Evolutionary conservation across 257 asterid genomes (phyloP).

Genomic region (Haberlea rhodopensis): DNA sequence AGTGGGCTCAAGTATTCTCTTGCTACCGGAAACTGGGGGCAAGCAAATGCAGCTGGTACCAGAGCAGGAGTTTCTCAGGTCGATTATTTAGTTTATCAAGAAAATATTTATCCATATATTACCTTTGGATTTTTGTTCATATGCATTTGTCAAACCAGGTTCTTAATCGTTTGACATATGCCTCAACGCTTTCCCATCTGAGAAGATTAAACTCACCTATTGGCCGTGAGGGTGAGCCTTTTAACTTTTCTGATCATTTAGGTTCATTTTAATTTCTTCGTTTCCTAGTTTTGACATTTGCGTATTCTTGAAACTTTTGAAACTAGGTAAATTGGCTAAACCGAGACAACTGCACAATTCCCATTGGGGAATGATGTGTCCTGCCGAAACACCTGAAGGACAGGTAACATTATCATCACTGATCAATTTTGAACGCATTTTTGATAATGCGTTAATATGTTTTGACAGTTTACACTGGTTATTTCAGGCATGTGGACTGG

Average conservation of each 20-base stretch:
- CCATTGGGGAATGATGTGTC: constrained; percentile 68
- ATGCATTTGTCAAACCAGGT: constrained; percentile 49
- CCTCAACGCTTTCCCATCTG: constrained; percentile 91
- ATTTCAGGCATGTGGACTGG: constrained; percentile 52
- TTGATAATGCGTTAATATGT: not conserved
- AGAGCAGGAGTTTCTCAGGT: constrained; percentile 91
- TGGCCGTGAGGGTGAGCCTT: constrained; percentile 85
- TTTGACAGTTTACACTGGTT: constrained; percentile 18
- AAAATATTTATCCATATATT: constrained; percentile 8
- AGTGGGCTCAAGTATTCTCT: constrained; percentile 94
- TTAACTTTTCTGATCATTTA: not conserved
- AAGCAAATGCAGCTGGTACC: constrained; percentile 94
- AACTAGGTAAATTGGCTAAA: constrained; percentile 54
- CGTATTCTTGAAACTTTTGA: not conserved
- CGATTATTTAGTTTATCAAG: not conserved
- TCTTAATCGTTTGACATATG: constrained; percentile 94
- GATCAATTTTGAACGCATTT: not conserved
- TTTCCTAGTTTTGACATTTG: not conserved
- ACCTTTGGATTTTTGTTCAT: constrained; percentile 11
- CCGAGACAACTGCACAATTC: constrained; percentile 62
- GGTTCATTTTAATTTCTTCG: constrained; percentile 5
- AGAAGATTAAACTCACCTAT: constrained; percentile 95
- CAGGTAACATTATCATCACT: constrained; percentile 34
- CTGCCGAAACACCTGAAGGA: constrained; percentile 64
- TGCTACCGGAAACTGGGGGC: constrained; percentile 95